Evolutionary conservation across 129 eudicot species (phyloP), one percentile per base, ranked within the genome.

Genomic region (Flaveria robusta): DNA sequence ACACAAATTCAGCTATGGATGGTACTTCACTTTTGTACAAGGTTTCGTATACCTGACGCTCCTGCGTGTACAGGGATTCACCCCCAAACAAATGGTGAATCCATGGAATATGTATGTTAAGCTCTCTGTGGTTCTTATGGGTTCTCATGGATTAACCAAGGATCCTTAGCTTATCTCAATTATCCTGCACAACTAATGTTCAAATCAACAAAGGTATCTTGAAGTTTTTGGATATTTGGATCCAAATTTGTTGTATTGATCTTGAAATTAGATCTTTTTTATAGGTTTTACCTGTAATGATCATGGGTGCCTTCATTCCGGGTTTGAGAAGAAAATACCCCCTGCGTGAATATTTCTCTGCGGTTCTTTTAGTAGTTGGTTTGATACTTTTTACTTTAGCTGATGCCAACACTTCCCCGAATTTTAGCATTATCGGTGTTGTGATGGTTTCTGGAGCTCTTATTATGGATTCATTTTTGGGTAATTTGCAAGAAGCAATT

Each of bases 101-200:
- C 97, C 99, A 34, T 94, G 97, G 97, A 89, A 83, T 24, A 94
- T 91, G 58, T 94, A 94, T 71, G 90, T 89, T 66, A 89, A 89
- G 82, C 92, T 94, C 65, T 94, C 99, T 29, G 97, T 84, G 31
- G 99, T 94, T 59, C 97, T 94, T 37, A 94, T 94, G 97, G 99
- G 96, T 41, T 94, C 99, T 58, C 96, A 91, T 87, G 97, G 97
- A 46, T 78, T 94, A 51, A 91, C 99, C 31, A 94, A 75, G 99
- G 99, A 3, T 91, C 97, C 13, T 86, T 94, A 66, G 99, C 98
- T 69, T 94, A 81, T 63, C 99, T 94, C 41, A 94, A 94, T 67
- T 94, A 94, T 73, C 97, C 99, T 3, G 97, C 99, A 46, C 99
- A 94, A 56, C 86, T 94, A 51, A 94, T 94, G 99, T 94, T 94